Conservation (phyloP, 768 basidiomycete species). For the Rhodotorula kratochvilovae region DNA sequence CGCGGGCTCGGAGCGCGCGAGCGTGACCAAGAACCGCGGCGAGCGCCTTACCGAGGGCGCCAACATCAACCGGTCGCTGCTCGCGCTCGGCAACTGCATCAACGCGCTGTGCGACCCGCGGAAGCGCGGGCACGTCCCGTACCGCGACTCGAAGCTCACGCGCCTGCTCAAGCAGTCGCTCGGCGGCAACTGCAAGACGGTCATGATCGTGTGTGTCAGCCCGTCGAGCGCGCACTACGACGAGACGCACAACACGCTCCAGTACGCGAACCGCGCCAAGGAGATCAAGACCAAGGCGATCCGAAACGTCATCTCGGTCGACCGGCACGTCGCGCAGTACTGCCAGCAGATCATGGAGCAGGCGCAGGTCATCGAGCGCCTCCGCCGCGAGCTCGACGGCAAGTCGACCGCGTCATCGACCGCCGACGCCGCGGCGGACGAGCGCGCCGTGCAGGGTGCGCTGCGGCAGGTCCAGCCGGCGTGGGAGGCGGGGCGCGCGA, state of each 20-base stretch:
- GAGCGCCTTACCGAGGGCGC: conserved; percentile 97
- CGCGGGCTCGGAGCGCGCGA: conserved; percentile 93
- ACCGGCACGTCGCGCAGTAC: conserved; percentile 90
- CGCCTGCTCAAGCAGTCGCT: conserved; percentile 94
- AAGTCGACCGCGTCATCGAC: conserved; percentile 53
- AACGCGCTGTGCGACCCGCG: conserved; percentile 94
- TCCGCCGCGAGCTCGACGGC: conserved; percentile 77
- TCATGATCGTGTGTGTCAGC: conserved; percentile 97
- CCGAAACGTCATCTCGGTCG: conserved; percentile 88
- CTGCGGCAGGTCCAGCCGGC: conserved; percentile 4
- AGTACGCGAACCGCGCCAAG: conserved; percentile 96
- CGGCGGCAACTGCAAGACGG: conserved; percentile 97
- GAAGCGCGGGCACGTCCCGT: conserved; percentile 76
- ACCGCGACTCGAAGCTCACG: conserved; percentile 96
- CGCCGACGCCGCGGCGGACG: conserved; percentile 59
- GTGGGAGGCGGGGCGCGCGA: conserved; percentile 22
- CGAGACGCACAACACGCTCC: conserved; percentile 95
- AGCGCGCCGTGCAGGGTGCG: conserved; percentile 17
- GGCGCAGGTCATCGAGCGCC: conserved; percentile 72
- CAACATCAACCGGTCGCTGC: conserved; percentile 97
- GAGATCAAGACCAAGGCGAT: conserved; percentile 98
- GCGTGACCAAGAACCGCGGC: conserved; percentile 94
- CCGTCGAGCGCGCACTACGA: conserved; percentile 94
- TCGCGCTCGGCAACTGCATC: conserved; percentile 96
- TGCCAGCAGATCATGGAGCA: conserved; percentile 89